Conservation (phyloP, 1,284 basidiomycete species). For the Ganoderma multipileum region DNA sequence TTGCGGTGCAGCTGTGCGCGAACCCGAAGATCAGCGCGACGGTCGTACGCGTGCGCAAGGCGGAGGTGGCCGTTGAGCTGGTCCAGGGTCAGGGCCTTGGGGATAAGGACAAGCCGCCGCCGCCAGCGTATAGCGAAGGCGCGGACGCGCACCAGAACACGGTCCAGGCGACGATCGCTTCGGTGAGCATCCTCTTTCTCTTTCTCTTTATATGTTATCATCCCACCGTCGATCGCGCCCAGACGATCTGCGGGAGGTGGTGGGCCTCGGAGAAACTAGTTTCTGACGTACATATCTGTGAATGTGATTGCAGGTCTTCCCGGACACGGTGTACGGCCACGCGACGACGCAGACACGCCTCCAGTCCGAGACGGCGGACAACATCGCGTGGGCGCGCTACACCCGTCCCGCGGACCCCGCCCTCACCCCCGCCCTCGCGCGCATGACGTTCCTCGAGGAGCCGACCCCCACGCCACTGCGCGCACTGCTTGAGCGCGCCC, state of each 20-base stretch:
- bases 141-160: conserved; percentile 40
- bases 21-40: conserved; percentile 58
- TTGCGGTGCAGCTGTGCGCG: conserved; percentile 66
- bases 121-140: conserved; percentile 36
- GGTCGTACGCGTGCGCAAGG: conserved; percentile 67
- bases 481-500: conserved; percentile 47
- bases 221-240: conserved; percentile 1
- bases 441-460: conserved; percentile 64
- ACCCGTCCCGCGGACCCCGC: conserved; percentile 38
- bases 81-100: conserved; percentile 16
- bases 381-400: conserved; percentile 49
- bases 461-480: conserved; percentile 62
- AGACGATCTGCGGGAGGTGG: not conserved
- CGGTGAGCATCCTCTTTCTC: conserved; percentile 41
- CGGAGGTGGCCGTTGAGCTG: conserved; percentile 42
- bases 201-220: not conserved
- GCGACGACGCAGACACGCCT: conserved; percentile 48
- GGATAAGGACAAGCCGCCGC: conserved; percentile 37
- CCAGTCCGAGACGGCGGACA: conserved; percentile 55
- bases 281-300: not conserved
- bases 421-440: conserved; percentile 47
- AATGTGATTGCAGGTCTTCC: conserved; percentile 37
- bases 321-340: conserved; percentile 55
- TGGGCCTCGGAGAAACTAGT: conserved; percentile 4
- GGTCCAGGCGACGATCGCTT: conserved; percentile 53